phyloP scores from a whole-genome alignment of 148 eudicot species.

The Limonium bicolor region DNA sequence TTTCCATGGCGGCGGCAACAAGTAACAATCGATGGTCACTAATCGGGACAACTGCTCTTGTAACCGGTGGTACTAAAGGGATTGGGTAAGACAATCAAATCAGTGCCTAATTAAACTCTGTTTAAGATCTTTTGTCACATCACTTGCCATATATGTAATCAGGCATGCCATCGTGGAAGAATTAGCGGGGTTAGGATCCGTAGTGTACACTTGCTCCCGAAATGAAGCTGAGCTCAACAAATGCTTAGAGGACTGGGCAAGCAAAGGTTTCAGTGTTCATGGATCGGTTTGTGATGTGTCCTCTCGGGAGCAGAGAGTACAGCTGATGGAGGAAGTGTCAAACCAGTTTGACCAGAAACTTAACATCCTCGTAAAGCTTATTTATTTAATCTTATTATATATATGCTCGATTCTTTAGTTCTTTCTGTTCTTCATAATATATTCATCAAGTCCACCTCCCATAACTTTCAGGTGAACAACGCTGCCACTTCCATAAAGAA shows the following conservation, averaged over 20 bases:
- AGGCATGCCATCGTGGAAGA: slow-evolving; percentile 76
- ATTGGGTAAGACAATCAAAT: slow-evolving; percentile 45
- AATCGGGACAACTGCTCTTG: slow-evolving; percentile 60
- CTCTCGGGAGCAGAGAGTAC: slow-evolving; percentile 25
- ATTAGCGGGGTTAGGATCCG: slow-evolving; percentile 50
- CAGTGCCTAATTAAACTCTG: slow-evolving; percentile 1
- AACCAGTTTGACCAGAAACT: slow-evolving; percentile 51
- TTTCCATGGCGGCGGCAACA: too few relatives aligned
- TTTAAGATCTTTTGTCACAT: not conserved
- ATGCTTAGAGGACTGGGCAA: slow-evolving; percentile 51
- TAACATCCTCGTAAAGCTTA: slow-evolving; percentile 70
- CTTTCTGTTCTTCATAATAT: too few relatives aligned
- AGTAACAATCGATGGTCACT: slow-evolving; percentile 83
- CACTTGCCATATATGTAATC: slow-evolving; percentile 1
- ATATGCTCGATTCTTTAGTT: too few relatives aligned
- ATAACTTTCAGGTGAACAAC: slow-evolving; percentile 48
- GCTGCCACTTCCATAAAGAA: slow-evolving; percentile 14
- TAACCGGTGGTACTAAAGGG: slow-evolving; percentile 95
- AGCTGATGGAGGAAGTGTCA: slow-evolving; percentile 41
- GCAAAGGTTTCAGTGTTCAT: slow-evolving; percentile 40
- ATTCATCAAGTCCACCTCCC: too few relatives aligned
- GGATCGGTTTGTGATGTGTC: slow-evolving; percentile 66
- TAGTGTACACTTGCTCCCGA: slow-evolving; percentile 46
- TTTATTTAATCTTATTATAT: too few relatives aligned
- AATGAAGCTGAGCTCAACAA: slow-evolving; percentile 43